Conservation (phyloP, 768 basidiomycete species). For the Nidularia pulvinata region DNA sequence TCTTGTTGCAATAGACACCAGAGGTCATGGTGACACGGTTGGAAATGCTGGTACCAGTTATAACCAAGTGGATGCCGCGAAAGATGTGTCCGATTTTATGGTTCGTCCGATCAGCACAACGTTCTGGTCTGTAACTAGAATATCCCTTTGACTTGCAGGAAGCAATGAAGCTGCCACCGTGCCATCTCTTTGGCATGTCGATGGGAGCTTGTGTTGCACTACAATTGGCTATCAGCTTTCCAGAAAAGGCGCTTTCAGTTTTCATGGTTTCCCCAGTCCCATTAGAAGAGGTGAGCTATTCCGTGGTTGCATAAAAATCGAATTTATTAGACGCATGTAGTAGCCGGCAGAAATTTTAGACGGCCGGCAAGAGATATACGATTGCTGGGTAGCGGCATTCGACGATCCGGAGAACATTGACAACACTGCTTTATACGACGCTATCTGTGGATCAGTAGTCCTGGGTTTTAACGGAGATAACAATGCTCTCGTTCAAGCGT, state of each 20-base stretch:
- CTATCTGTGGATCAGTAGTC: constrained; percentile 23
- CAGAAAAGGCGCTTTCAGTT: constrained; percentile 28
- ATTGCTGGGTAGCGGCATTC: constrained; percentile 23
- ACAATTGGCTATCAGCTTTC: constrained; percentile 26
- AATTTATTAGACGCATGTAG: not conserved
- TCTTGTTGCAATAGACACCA: constrained; percentile 27
- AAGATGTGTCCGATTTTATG: constrained; percentile 33
- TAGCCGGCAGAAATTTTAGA: constrained; percentile 27
- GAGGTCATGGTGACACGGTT: constrained; percentile 27
- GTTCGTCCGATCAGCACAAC: constrained; percentile 12
- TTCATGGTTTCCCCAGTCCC: constrained; percentile 33
- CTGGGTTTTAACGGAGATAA: constrained; percentile 25
- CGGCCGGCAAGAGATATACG: constrained; percentile 31
- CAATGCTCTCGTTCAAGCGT: constrained; percentile 18
- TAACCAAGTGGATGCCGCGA: constrained; percentile 23
- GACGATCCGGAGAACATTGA: constrained; percentile 14
- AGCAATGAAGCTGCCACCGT: constrained; percentile 29
- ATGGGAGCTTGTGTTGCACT: constrained; percentile 31
- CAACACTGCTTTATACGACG: constrained; percentile 18
- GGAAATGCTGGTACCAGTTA: constrained; percentile 21
- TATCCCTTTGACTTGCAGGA: constrained; percentile 18
- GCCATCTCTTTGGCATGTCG: constrained; percentile 34
- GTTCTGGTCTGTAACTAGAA: not conserved
- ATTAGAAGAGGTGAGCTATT: constrained; percentile 22
- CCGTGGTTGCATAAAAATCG: not conserved